phyloP scores from a whole-genome alignment of 129 eudicot genomes.

The Flaveria ramosissima region DNA sequence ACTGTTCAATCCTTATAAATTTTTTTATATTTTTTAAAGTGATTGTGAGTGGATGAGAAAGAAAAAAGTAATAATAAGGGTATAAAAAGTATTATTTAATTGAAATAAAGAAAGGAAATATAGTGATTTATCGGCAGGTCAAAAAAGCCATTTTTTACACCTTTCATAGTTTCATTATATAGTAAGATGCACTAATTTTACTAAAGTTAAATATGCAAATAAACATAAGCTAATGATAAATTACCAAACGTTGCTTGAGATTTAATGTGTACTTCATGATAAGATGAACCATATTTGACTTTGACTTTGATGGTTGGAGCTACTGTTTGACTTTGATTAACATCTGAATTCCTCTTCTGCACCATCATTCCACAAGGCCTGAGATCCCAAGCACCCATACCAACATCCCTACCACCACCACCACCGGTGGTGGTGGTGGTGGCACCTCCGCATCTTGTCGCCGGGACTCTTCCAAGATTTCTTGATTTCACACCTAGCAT shows the following conservation, averaged over 20 bases:
- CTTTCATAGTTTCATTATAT: not conserved
- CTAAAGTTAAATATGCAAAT: not conserved
- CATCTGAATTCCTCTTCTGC: constrained; percentile 80
- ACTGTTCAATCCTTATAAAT: too few species aligned
- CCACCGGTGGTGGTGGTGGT: constrained; percentile 28
- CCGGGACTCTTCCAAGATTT: constrained; percentile 31
- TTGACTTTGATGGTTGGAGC: constrained; percentile 63
- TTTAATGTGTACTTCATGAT: constrained; percentile 60
- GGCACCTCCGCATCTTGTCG: constrained; percentile 24
- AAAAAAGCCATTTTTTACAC: not conserved
- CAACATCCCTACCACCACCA: constrained; percentile 3
- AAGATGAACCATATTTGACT: constrained; percentile 69
- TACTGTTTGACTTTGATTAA: constrained; percentile 37
- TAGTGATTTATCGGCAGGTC: too few species aligned
- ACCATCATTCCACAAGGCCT: constrained; percentile 96
- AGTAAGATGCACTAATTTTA: not conserved
- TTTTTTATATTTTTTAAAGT: too few species aligned
- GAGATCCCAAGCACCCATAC: constrained; percentile 55
- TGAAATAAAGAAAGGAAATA: too few species aligned
- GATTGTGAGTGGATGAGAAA: too few species aligned
- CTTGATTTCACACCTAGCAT: constrained; percentile 55
- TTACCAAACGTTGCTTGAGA: constrained; percentile 85
- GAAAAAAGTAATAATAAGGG: too few species aligned
- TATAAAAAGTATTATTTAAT: too few species aligned
- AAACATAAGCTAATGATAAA: constrained; percentile 12